These are phyloP conservation scores for Monosporascus sp. DNA, from an alignment of 2,329 filamentous ascomycete genomes.

Conservation along the genomic window DNA sequence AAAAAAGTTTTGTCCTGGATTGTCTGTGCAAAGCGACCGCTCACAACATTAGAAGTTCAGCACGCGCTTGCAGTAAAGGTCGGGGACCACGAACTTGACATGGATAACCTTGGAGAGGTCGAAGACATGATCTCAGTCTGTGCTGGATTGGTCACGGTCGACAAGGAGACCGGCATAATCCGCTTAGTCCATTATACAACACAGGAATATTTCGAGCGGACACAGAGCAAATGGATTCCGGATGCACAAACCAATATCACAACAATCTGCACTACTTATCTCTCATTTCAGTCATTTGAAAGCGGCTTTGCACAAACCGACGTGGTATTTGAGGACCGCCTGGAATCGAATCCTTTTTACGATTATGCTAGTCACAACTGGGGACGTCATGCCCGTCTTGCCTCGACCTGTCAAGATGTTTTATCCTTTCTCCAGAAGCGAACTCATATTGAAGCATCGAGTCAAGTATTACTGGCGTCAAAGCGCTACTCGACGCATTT, in stretches of 20 bases:
- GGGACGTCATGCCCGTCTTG: slow-evolving; percentile 2
- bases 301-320: not conserved
- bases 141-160: slow-evolving; percentile 33
- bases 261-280: slow-evolving; percentile 28
- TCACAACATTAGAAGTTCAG: slow-evolving; percentile 30
- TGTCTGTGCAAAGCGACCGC: slow-evolving; percentile 26
- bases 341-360: slow-evolving; percentile 1
- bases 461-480: too few species aligned
- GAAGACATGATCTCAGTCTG: slow-evolving; percentile 31
- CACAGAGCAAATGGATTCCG: slow-evolving; percentile 23
- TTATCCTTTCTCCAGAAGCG: too few species aligned
- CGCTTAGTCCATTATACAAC: slow-evolving; percentile 40
- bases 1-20: slow-evolving; percentile 35
- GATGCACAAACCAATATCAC: slow-evolving; percentile 22
- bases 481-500: too few species aligned
- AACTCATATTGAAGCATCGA: too few species aligned
- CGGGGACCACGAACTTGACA: slow-evolving; percentile 21
- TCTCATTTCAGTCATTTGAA: slow-evolving; percentile 22
- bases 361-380: slow-evolving; percentile 7
- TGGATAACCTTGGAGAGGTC: slow-evolving; percentile 25
- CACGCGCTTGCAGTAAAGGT: slow-evolving; percentile 35
- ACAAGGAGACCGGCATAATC: slow-evolving; percentile 31
- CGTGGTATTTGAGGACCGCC: slow-evolving; percentile 1
- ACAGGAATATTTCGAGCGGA: slow-evolving; percentile 36
- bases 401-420: too few species aligned